Evolutionary conservation across 169 alveolate genomes (phyloP).

Genomic region (Eimeria necatrix): DNA sequence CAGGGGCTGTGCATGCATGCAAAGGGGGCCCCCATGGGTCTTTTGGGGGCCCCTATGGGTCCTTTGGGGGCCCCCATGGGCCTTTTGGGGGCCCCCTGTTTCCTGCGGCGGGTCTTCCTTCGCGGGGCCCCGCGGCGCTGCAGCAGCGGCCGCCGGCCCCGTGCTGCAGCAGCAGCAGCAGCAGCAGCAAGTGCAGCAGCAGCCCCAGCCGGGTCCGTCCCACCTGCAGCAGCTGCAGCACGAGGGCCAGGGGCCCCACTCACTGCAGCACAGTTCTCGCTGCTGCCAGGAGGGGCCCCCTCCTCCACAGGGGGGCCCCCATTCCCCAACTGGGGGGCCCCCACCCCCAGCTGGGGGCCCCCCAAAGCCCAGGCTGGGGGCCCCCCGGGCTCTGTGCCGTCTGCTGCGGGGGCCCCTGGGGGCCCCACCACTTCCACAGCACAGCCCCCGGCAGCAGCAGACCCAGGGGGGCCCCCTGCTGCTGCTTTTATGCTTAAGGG

Average conservation of each 20-base stretch:
- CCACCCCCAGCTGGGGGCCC: not conserved
- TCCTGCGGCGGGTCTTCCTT: not conserved
- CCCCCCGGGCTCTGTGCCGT: not conserved
- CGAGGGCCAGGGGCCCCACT: not conserved
- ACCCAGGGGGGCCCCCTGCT: no score
- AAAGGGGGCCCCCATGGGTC: not conserved
- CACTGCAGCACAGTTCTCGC: not conserved
- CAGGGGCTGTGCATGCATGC: conserved; percentile 18
- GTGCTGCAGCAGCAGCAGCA: conserved; percentile 35
- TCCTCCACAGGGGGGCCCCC: no score
- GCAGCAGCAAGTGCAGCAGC: conserved; percentile 9
- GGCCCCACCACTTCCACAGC: no score
- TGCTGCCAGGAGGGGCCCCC: not conserved
- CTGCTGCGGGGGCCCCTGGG: no score
- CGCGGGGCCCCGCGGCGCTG: not conserved
- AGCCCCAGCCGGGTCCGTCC: not conserved
- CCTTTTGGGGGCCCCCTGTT: no score
- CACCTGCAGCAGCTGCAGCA: not conserved
- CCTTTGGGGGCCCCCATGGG: no score
- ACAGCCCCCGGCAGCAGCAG: no score
- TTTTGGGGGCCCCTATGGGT: not conserved
- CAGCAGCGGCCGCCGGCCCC: not conserved
- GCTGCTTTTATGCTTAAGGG: no score
- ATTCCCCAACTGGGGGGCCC: no score
- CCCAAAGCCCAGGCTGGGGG: not conserved